Evolutionary conservation across 805 yeast genomes (phyloP).

Genomic region (Kluyveromyces nonfermentans): DNA sequence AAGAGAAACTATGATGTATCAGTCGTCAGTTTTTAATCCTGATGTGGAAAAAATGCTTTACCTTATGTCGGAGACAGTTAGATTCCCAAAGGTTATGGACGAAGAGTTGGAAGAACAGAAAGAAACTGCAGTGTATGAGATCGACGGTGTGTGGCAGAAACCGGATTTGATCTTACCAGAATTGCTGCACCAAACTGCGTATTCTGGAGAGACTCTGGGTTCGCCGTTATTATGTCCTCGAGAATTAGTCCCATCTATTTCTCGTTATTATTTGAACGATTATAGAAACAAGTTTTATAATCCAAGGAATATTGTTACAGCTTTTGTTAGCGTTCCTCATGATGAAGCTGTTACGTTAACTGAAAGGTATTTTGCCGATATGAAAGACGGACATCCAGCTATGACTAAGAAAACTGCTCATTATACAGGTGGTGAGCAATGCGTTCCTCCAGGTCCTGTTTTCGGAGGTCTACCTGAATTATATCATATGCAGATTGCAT

Average conservation of each 20-base stretch:
- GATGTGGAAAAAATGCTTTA: constrained; percentile 75
- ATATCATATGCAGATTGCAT: constrained; percentile 77
- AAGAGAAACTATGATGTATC: constrained; percentile 86
- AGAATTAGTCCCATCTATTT: constrained; percentile 50
- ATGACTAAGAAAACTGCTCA: constrained; percentile 31
- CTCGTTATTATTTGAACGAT: constrained; percentile 41
- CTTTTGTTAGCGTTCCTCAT: constrained; percentile 79
- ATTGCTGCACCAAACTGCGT: constrained; percentile 79
- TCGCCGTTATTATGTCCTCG: constrained; percentile 75
- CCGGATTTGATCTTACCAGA: constrained; percentile 86
- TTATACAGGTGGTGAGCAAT: constrained; percentile 52
- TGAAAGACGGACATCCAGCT: constrained; percentile 31
- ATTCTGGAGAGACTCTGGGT: constrained; percentile 63
- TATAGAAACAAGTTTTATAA: constrained; percentile 61
- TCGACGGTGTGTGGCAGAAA: constrained; percentile 70
- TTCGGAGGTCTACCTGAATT: constrained; percentile 66
- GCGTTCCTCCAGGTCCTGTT: constrained; percentile 46
- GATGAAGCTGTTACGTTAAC: constrained; percentile 58
- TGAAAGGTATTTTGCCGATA: constrained; percentile 52
- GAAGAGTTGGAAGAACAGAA: constrained; percentile 69
- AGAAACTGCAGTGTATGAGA: constrained; percentile 68
- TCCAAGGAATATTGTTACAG: constrained; percentile 76
- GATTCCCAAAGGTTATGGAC: constrained; percentile 55
- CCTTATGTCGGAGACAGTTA: constrained; percentile 67
- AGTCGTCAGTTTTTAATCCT: constrained; percentile 84